phyloP scores from a whole-genome alignment of 148 eudicot species.

The Euryodendron excelsum region DNA sequence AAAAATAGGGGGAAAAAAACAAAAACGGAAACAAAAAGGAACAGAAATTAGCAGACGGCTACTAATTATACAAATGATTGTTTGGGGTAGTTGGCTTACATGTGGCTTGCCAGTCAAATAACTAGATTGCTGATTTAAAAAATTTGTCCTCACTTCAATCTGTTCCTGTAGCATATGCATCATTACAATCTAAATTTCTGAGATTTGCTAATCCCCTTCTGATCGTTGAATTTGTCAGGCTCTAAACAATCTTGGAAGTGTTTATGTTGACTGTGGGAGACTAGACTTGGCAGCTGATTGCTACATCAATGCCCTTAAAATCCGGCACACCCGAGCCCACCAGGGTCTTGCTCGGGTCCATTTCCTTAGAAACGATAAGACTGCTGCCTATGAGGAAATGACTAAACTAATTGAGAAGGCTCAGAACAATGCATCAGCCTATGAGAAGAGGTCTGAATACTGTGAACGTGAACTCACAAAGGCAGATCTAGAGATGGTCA shows the following conservation, averaged over 20 bases:
- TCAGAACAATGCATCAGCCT: conserved; percentile 84
- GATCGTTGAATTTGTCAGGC: conserved; percentile 49
- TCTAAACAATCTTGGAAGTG: conserved; percentile 88
- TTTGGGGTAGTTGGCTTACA: background rate
- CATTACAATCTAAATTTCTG: background rate
- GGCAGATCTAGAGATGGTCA: conserved; percentile 79
- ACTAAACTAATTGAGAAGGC: conserved; percentile 88
- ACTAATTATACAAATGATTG: background rate
- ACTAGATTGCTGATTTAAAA: background rate
- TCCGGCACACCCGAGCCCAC: conserved; percentile 92
- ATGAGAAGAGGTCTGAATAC: conserved; percentile 93
- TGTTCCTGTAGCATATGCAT: background rate
- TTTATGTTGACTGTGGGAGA: conserved; percentile 80
- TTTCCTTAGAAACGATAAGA: conserved; percentile 62
- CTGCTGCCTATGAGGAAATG: conserved; percentile 88
- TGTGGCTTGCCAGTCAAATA: background rate
- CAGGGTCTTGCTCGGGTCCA: conserved; percentile 96
- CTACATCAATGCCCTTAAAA: conserved; percentile 82
- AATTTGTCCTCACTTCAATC: background rate
- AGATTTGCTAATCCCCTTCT: background rate
- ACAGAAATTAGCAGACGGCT: background rate
- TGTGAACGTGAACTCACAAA: conserved; percentile 89
- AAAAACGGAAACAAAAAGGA: too few relatives aligned
- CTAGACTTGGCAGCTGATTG: conserved; percentile 83
- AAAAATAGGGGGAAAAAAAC: too few relatives aligned